phyloP scores from a whole-genome alignment of 2,329 filamentous ascomycete genomes.

The Fusarium tuaranense region DNA sequence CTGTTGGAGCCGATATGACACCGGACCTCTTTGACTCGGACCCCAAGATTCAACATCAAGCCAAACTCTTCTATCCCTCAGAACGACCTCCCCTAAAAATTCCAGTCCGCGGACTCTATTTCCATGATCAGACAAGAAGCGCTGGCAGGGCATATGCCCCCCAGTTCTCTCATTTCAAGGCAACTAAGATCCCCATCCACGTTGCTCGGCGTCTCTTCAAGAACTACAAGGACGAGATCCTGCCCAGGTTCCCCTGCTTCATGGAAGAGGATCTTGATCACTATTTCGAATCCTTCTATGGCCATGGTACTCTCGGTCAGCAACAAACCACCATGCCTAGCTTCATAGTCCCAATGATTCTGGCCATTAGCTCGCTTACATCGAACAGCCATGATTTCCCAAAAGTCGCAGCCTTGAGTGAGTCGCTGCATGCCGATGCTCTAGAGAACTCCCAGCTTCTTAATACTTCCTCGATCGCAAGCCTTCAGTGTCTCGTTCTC shows the following conservation, averaged over 20 bases:
- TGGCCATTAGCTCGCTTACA: not conserved
- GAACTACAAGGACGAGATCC: not conserved
- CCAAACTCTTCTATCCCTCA: not conserved
- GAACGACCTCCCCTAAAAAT: not conserved
- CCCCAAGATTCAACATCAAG: not conserved
- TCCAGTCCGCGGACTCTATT: not conserved
- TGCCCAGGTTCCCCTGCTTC: not conserved
- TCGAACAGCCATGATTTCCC: not conserved
- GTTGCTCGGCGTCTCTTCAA: not conserved
- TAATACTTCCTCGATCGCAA: not conserved
- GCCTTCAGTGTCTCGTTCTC: conserved; percentile 18
- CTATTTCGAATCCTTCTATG: not conserved
- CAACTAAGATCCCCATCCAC: not conserved
- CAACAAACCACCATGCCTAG: not conserved
- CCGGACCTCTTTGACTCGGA: not conserved
- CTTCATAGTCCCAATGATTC: not conserved
- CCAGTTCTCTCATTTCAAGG: not conserved
- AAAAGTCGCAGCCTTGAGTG: not conserved
- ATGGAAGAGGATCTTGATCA: not conserved
- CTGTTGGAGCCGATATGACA: not conserved
- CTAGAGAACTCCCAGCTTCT: not conserved
- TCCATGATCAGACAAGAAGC: not conserved
- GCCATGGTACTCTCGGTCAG: not conserved
- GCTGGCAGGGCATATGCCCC: not conserved
- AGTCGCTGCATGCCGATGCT: not conserved